A percentile compares a stretch with the other conserved stretches of the same genome.
Conservation (phyloP, 1,284 basidiomycete species). For the Puccinia triticina region DNA sequence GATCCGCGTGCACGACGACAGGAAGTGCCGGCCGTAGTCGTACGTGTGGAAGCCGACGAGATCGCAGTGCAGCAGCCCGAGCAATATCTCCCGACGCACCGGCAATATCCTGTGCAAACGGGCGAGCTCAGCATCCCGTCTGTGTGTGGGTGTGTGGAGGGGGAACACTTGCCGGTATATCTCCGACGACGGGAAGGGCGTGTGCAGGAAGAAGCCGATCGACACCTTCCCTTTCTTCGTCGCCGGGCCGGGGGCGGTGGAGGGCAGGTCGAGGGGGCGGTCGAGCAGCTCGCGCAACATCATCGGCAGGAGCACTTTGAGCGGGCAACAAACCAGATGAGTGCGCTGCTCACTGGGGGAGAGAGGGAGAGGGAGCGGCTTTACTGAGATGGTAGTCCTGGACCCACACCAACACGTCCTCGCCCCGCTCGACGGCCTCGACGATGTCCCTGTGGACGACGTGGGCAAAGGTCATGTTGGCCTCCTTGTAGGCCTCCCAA, state of each 20-base stretch:
- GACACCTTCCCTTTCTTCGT: constrained; percentile 47
- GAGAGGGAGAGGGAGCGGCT: constrained; percentile 64
- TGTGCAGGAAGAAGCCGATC: constrained; percentile 98
- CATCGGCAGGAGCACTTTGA: constrained; percentile 50
- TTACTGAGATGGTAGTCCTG: constrained; percentile 79
- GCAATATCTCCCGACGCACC: constrained; percentile 91
- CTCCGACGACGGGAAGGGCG: constrained; percentile 95
- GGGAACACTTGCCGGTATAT: constrained; percentile 92
- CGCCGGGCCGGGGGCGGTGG: constrained; percentile 66
- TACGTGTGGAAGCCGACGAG: constrained; percentile 99
- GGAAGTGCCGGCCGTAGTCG: constrained; percentile 98
- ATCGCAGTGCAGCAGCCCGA: constrained; percentile 93
- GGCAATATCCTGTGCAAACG: constrained; percentile 90
- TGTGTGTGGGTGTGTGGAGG: too few relatives aligned
- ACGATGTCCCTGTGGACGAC: constrained; percentile 75
- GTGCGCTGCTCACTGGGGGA: too few relatives aligned
- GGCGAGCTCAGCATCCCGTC: too few relatives aligned
- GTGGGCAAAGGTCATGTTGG: constrained; percentile 92
- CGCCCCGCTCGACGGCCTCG: constrained; percentile 65
- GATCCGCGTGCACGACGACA: constrained; percentile 96
- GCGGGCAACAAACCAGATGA: too few relatives aligned
- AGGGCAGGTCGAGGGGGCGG: constrained; percentile 53
- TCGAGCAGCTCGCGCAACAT: constrained; percentile 43
- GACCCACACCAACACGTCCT: constrained; percentile 89
- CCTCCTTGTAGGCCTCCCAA: constrained; percentile 96